Base-by-base conservation (phyloP, 2,329 filamentous ascomycete genomes). In the Epichloe aotearoae region DNA sequence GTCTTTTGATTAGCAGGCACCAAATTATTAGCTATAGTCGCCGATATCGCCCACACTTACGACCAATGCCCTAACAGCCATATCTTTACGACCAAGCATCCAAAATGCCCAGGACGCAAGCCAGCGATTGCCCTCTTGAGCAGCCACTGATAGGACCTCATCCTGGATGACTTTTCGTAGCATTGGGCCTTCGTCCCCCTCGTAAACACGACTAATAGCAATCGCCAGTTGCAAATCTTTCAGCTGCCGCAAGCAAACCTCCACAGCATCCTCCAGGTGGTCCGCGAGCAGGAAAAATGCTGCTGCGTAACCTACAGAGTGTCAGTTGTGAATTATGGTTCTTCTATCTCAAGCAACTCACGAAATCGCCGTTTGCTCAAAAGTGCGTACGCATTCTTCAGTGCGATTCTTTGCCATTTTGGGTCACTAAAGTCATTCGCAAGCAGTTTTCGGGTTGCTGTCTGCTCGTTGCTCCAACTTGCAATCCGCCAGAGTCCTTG, bases 311-410 rank as follows among this genome's bases (percentile, higher is more conserved):
- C 88, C 88, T 88, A 49, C 19, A 1, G 5, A 20, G 14, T 23
- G 46, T 53, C 46, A 55, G 33, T 47, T 23, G 33, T 34, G 37
- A 33, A 19, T 20, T 26, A n/a, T 38, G 30, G 3, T 30, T 19
- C 46, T 12, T 19, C 39, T 19, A 10, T 20, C 36, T 23, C 8
- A 40, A 12, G n/a, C n/a, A 34, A 52, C 54, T 57, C 37, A 88
- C 85, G 80, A 64, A 96, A 96, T 47, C 93, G 77, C 43, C 88
- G 79, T 67, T 89, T 94, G 56, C 91, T 93, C 62, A 98, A 83
- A 50, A 98, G 69, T 3, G 93, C 91, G 67, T 96, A 98, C 0
- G 93, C 93, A 64, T 98, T 98, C 68, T 98, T 98, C 53, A 95
- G 71, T 0, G 93, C 93, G 4, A 88, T 82, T 1, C 86, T 95